Evolutionary conservation across 1,139 yeast genomes (phyloP), one percentile per base, ranked within the genome.

Genomic region (Geotrichum cucujoidarum): DNA sequence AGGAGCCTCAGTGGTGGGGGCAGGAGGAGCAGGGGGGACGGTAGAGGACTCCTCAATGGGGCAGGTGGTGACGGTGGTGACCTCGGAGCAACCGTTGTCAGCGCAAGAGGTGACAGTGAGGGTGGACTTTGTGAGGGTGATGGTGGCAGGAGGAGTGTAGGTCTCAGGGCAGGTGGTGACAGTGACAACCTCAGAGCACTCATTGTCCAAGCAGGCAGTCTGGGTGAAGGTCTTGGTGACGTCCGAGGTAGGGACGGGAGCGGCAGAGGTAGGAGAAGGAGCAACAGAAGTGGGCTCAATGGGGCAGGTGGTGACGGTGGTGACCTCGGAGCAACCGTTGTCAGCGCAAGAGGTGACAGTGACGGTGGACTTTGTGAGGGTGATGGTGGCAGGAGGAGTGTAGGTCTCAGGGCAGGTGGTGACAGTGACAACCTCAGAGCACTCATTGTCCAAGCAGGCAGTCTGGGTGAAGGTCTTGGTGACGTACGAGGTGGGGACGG

Each of bases 141-240:
- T 21, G 32, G 35, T 27, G 24, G 38, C 31, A 22, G 38, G 30
- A 40, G 41, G 27, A 20, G 21, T 22, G 35, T 10, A 16, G 22
- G 37, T 31, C 21, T 25, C 33, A 17, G 49, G 45, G 48, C 48
- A 45, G 22, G 44, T 40, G 27, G 48, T 45, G 22, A 45, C 45
- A 25, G 45, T 41, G 29, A 41, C 44, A 17, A 32, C 31, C 17
- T n/a, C 20, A 20, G 35, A 20, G 36, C 43, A 40, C 18, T 30
- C 17, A 14, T 30, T 17, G 16, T 40, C 43, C 18, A n/a, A n/a
- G 36, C 43, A 40, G 29, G 17, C 14, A 20, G 34, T 31, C 22
- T 17, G 20, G 21, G 44, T 40, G 44, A 17, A 24, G 29, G 43
- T 32, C 32, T 30, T 30, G 31, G 24, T 40, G 38, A 27, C 16